Evolutionary conservation across 805 yeast genomes (phyloP), one percentile per base, ranked within the genome.

Genomic region (Candida sanyiensis): DNA sequence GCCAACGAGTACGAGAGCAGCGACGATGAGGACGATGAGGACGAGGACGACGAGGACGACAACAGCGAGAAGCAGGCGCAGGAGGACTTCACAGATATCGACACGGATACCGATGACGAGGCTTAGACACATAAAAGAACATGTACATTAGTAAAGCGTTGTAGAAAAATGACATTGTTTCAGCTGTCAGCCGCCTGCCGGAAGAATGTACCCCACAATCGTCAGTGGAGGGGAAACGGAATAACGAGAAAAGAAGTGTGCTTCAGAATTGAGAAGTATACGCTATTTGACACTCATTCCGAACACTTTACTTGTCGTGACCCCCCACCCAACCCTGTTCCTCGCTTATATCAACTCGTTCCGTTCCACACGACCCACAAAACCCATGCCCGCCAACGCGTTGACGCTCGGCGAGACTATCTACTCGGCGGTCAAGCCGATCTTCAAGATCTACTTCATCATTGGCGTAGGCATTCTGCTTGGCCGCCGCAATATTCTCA

Each of bases 401-500:
- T 8, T 28, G 3, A 26, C 15, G n/a, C 41, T 54, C 3, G 51
- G 52, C 2, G 17, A 51, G 6, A 45, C 71, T 35, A 67, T 73
- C 10, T 73, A 72, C 51, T 72, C 85, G 18, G 49, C 90, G 1
- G 86, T 82, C 20, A 82, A 80, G 59, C 93, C 93, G 12, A 80
- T 83, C 46, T 69, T 83, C 53, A 77, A 83, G 57, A 80, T 83
- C 57, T 83, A 83, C 54, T 60, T 82, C 57, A 80, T 83, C 52
- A 76, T 83, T 4, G 75, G 70, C 12, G 57, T 79, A n/a, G 94
- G 93, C 18, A 80, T 70, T 50, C 56, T 61, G 18, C 58, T 83
- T 12, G 82, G 90, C 2, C 69, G 67, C 41, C 51, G 59, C 45
- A 79, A 82, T 40, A 67, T 82, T 35, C 56, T 83, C 11, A 66